Evolutionary conservation across 441 rosid species (phyloP).

Genomic region (Cnidoscolus chayamansa): DNA sequence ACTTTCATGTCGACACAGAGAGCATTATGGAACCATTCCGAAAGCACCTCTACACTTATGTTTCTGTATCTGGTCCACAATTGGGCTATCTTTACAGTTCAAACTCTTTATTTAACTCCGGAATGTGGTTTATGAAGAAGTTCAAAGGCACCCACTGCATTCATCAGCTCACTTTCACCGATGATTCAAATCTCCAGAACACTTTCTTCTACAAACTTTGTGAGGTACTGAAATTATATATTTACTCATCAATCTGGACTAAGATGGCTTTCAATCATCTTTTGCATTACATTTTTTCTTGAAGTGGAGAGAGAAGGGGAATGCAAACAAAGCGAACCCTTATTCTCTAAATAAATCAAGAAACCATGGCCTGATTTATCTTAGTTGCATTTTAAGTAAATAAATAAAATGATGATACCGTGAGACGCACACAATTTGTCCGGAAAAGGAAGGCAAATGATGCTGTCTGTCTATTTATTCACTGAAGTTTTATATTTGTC

Average conservation of each 20-base stretch:
- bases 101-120: constrained; percentile 88
- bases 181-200: constrained; percentile 68
- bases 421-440: not conserved
- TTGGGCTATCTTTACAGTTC: constrained; percentile 93
- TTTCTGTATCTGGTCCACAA: constrained; percentile 90
- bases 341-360: not conserved
- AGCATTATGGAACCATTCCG: constrained; percentile 75
- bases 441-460: not conserved
- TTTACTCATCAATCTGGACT: not conserved
- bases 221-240: constrained; percentile 43
- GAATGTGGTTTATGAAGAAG: constrained; percentile 89
- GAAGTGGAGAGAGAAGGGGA: not conserved
- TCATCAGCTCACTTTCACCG: constrained; percentile 94
- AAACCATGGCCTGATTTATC: not conserved
- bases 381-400: not conserved
- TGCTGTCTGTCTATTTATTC: not conserved
- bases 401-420: not conserved
- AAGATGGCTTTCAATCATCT: not conserved
- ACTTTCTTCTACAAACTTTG: constrained; percentile 83
- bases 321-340: not conserved
- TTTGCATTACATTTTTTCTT: not conserved
- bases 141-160: constrained; percentile 80
- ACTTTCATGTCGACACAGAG: constrained; percentile 45
- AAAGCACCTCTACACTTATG: constrained; percentile 58
- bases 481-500: constrained; percentile 17